These are phyloP conservation scores for Collybia sp. DNA, from an alignment of 768 basidiomycete species.

Conservation along the genomic window DNA sequence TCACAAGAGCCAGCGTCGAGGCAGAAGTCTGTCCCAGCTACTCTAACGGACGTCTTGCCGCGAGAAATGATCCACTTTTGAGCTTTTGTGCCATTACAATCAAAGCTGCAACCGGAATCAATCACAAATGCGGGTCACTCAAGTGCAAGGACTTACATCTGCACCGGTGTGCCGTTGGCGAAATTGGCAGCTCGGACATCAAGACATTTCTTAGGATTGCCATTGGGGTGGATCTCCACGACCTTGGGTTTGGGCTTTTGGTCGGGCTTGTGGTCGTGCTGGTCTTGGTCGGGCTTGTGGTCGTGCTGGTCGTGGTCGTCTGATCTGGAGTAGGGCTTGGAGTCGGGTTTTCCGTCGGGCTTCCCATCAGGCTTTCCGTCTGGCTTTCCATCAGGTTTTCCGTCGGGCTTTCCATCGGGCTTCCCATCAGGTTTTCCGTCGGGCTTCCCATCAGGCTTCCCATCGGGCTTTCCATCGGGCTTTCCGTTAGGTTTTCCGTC, in stretches of 20 bases:
- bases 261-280: too few relatives aligned
- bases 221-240: slow-evolving; percentile 20
- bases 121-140: neutral
- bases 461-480: too few relatives aligned
- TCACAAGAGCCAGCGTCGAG: slow-evolving; percentile 28
- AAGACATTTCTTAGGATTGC: slow-evolving; percentile 22
- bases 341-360: too few relatives aligned
- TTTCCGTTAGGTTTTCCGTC: too few relatives aligned
- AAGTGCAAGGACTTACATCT: slow-evolving; percentile 17
- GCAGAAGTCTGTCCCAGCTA: slow-evolving; percentile 27
- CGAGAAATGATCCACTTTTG: slow-evolving; percentile 24
- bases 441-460: too few relatives aligned
- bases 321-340: too few relatives aligned
- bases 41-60: slow-evolving; percentile 20
- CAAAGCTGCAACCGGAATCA: slow-evolving; percentile 16
- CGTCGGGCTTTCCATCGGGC: too few relatives aligned
- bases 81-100: slow-evolving; percentile 25
- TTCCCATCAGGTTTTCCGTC: too few relatives aligned
- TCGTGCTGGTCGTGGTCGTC: too few relatives aligned
- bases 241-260: slow-evolving; percentile 2
- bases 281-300: too few relatives aligned
- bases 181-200: slow-evolving; percentile 26
- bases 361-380: too few relatives aligned
- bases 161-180: slow-evolving; percentile 27
- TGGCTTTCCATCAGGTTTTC: too few relatives aligned